These are phyloP conservation scores for Termitomyces sp. DNA, from an alignment of 768 basidiomycete genomes.

Conservation along the genomic window DNA sequence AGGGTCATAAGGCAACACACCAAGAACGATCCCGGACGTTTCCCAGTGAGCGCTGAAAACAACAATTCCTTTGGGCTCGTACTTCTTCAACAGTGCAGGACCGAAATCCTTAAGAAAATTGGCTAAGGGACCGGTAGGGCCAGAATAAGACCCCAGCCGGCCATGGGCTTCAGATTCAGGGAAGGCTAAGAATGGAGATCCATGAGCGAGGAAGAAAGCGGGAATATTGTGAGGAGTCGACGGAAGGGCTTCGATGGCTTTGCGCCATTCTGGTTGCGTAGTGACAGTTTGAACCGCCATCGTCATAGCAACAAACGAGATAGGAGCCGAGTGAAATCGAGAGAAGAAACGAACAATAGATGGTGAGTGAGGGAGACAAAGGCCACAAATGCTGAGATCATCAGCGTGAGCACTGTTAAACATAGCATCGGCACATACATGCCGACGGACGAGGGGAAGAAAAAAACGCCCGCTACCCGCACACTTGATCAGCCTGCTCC, in stretches of 20 bases:
- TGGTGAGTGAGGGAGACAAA: not conserved
- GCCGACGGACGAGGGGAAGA: not conserved
- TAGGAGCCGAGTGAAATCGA: not conserved
- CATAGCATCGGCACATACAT: conserved; percentile 1
- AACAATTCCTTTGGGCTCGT: conserved; percentile 71
- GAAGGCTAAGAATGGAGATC: conserved; percentile 48
- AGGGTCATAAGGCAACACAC: conserved; percentile 24
- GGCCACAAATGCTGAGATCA: conserved; percentile 3
- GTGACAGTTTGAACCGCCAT: conserved; percentile 22
- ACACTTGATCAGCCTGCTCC: not conserved
- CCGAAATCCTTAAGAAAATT: conserved; percentile 63
- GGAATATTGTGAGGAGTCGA: conserved; percentile 57
- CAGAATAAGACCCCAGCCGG: conserved; percentile 25
- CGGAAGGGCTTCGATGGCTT: conserved; percentile 50
- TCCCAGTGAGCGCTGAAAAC: conserved; percentile 87
- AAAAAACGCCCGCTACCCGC: not conserved
- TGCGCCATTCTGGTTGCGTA: conserved; percentile 40
- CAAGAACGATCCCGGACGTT: conserved; percentile 49
- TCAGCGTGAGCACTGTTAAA: conserved; percentile 2
- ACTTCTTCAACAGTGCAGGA: conserved; percentile 56
- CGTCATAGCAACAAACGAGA: not conserved
- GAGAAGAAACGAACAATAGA: not conserved
- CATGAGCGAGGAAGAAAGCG: conserved; percentile 73
- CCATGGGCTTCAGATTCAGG: conserved; percentile 17
- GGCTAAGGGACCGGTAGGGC: conserved; percentile 48